Base-by-base conservation (phyloP, 768 basidiomycete species). In the Naganishia friedmannii region DNA sequence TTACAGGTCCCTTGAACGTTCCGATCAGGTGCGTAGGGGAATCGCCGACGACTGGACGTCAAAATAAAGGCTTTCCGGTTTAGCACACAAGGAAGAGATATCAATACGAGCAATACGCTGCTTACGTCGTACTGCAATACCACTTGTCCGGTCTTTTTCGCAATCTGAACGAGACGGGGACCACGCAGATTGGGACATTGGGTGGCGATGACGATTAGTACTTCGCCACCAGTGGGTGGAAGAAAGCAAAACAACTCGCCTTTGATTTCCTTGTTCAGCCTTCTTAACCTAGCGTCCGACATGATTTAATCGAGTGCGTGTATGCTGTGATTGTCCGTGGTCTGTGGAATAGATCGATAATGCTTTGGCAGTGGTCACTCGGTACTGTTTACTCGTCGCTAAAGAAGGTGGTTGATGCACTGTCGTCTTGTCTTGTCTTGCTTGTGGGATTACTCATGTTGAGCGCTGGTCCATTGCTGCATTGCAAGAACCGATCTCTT, bases 251-350 rank as follows among this genome's bases (percentile, higher is more conserved):
- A 45, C n/a, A 21, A 77, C 91, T 69, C 48, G 82, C 83, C 93
- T 73, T 88, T 82, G 71, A 97, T 96, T 83, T 97, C 93, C 83
- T 95, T 96, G 82, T 92, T 92, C 29, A 96, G 90, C 79, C 93
- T 85, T 73, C 93, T 86, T 56, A 93, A 86, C 69, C 93, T 85
- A 67, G 93, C 93, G 78, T 96, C 92, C 87, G 93, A 92, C 81
- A 81, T 82, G 70, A 67, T 51, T 63, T n/a, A 9, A 12, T 39
- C 9, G 57, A 58, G 10, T n/a, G 57, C 7, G 7, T 37, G 7
- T 39, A 15, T 23, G 39, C 12, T 63, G 39, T 4, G 9, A 9
- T 37, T 63, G 39, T 19, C 29, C 26, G n/a, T 28, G 46, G n/a
- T 21, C 21, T 9, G 7, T 12, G 58, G 3, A 8, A 31, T 21